These are phyloP conservation scores for Ceriops zippeliana DNA, from an alignment of 345 rosid genomes.

Conservation along the genomic window DNA sequence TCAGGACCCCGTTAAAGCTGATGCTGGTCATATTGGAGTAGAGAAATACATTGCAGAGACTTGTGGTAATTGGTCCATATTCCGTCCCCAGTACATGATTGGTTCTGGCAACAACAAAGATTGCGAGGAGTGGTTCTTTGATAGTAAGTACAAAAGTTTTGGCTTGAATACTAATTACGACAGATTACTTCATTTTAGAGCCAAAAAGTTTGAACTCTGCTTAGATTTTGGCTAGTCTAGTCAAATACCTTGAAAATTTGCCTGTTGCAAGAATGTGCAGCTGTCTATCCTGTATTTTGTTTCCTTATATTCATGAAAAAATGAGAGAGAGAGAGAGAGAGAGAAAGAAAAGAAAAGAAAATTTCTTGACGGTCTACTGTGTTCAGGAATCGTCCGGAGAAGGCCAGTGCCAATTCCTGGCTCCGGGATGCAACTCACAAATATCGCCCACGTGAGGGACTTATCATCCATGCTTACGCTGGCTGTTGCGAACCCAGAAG, in stretches of 20 bases:
- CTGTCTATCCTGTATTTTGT: too few species aligned
- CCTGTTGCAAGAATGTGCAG: too few species aligned
- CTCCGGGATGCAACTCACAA: constrained; percentile 86
- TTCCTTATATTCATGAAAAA: too few species aligned
- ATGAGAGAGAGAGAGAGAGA: too few species aligned
- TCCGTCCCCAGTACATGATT: constrained; percentile 93
- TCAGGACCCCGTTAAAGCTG: constrained; percentile 78
- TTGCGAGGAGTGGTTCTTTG: constrained; percentile 99
- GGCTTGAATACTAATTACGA: not conserved
- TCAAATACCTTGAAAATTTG: too few species aligned
- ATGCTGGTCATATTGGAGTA: constrained; percentile 82
- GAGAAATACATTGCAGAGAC: constrained; percentile 77
- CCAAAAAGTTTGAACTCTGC: not conserved
- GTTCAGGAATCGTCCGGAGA: constrained; percentile 73
- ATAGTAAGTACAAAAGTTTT: constrained; percentile 45
- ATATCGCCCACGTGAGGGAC: constrained; percentile 77
- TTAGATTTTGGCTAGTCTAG: too few species aligned
- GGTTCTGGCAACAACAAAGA: constrained; percentile 99
- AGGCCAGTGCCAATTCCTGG: constrained; percentile 93
- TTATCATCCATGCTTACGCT: constrained; percentile 81
- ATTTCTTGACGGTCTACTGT: not conserved
- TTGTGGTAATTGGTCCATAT: constrained; percentile 58
- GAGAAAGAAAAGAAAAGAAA: too few species aligned
- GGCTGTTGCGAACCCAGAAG: constrained; percentile 70
- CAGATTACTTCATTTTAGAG: not conserved